Percentiles rank a stretch among this genome's conserved stretches.
Conservation (phyloP, 345 rosid species). For the Mallotus nudiflorus region DNA sequence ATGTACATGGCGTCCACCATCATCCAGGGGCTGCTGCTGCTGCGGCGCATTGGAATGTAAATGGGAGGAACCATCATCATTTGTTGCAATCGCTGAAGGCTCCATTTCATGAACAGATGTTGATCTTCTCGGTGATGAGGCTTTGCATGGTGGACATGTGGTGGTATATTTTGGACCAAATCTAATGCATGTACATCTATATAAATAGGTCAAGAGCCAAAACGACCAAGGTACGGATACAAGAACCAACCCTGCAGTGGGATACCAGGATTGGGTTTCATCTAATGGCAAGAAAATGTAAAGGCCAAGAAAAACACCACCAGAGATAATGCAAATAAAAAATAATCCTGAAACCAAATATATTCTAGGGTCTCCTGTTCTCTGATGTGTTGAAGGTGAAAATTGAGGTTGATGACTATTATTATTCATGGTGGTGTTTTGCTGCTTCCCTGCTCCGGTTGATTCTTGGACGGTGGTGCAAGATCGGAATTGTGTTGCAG, state of each 20-base stretch:
- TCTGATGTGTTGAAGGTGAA: conserved; percentile 32
- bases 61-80: conserved; percentile 4
- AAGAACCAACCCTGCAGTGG: conserved; percentile 47
- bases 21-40: conserved; percentile 13
- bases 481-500: not conserved
- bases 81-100: not conserved
- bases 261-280: conserved; percentile 37
- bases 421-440: not conserved
- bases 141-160: not conserved
- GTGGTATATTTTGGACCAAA: conserved; percentile 27
- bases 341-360: conserved; percentile 42
- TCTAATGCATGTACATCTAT: no score
- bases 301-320: conserved; percentile 53
- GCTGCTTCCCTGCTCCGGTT: not conserved
- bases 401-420: not conserved
- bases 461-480: not conserved
- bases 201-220: conserved; percentile 60
- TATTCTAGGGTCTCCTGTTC: conserved; percentile 52
- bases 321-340: conserved; percentile 46
- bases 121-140: not conserved
- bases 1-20: conserved; percentile 46
- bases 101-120: not conserved
- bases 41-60: not conserved
- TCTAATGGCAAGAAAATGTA: conserved; percentile 43
- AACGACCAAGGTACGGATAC: conserved; percentile 69